These are phyloP conservation scores for Podospora pseudopauciseta DNA, from an alignment of 495 filamentous ascomycete species.

Conservation along the genomic window DNA sequence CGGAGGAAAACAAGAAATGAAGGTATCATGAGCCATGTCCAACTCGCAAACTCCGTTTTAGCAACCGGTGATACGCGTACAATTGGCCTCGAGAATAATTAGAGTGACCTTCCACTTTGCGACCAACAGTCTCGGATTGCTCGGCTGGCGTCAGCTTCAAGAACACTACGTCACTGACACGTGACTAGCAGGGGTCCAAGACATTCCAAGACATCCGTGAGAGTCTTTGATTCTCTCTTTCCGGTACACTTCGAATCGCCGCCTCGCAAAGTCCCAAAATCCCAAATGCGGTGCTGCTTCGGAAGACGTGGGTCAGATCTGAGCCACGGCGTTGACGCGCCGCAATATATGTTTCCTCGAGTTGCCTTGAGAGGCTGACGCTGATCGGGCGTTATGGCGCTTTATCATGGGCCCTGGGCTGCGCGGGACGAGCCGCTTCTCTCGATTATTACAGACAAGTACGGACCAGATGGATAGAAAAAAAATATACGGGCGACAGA, in stretches of 20 bases:
- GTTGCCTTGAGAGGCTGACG: neutral
- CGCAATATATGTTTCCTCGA: neutral
- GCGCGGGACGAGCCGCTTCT: constrained; percentile 10
- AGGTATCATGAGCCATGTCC: neutral
- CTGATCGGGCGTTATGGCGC: neutral
- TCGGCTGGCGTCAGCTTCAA: constrained; percentile 5
- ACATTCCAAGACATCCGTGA: neutral
- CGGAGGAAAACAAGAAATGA: neutral
- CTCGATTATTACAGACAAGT: neutral
- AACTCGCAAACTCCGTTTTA: neutral
- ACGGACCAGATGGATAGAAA: neutral
- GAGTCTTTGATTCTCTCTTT: neutral
- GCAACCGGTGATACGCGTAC: neutral
- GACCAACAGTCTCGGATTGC: constrained; percentile 1
- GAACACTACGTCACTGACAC: constrained; percentile 24
- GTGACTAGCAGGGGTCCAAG: constrained; percentile 8
- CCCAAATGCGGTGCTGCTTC: neutral
- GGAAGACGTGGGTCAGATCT: neutral
- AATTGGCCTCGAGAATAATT: neutral
- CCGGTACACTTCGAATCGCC: neutral
- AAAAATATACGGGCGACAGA: neutral
- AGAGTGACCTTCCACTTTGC: neutral
- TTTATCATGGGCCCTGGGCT: neutral
- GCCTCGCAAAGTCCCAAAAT: neutral
- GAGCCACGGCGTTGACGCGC: neutral